Conservation (phyloP, 1,284 basidiomycete species). For the Pterulicium gracile region DNA sequence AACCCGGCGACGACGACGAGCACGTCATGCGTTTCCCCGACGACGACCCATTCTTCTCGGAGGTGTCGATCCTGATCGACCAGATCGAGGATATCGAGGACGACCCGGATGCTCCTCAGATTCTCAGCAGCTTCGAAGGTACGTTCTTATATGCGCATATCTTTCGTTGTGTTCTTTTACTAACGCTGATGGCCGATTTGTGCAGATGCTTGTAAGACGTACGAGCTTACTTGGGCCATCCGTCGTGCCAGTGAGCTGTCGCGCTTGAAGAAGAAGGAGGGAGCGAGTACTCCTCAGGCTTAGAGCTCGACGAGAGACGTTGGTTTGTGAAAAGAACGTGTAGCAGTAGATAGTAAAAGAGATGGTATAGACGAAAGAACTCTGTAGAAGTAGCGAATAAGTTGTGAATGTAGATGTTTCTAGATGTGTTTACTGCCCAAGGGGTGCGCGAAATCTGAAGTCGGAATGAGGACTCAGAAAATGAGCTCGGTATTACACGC, state of each 20-base stretch:
- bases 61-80: conserved; percentile 80
- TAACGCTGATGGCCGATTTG: neutral
- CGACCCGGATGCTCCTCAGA: conserved; percentile 56
- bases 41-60: conserved; percentile 89
- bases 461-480: too few species aligned
- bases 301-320: too few species aligned
- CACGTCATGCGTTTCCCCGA: conserved; percentile 68
- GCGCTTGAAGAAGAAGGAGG: conserved; percentile 19
- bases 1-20: conserved; percentile 78
- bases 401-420: too few species aligned
- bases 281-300: conserved; percentile 16
- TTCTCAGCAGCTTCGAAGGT: conserved; percentile 72
- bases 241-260: conserved; percentile 64
- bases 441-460: too few species aligned
- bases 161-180: neutral
- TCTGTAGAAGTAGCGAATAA: too few species aligned
- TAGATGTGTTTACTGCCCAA: too few species aligned
- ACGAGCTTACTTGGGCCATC: conserved; percentile 84
- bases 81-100: conserved; percentile 73
- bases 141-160: too few species aligned
- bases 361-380: too few species aligned
- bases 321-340: too few species aligned
- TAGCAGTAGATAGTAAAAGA: too few species aligned
- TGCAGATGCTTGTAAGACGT: conserved; percentile 77
- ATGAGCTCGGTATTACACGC: too few species aligned